These are phyloP conservation scores for Penicillium palitans DNA, from an alignment of 2,329 filamentous ascomycete species.

Conservation along the genomic window DNA sequence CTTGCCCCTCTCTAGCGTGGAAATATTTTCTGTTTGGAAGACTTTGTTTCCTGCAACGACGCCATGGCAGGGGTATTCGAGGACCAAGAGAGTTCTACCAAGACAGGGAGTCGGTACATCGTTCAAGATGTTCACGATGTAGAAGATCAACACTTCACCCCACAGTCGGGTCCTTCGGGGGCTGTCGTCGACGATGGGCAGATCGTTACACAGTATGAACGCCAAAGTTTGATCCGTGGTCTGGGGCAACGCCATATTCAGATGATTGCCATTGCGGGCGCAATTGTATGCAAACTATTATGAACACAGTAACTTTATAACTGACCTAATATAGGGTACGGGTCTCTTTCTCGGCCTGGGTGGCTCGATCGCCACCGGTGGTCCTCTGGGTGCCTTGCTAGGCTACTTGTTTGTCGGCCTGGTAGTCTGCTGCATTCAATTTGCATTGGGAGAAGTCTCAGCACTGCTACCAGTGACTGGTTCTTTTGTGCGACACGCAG, in stretches of 20 bases:
- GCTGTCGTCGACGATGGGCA: constrained; percentile 15
- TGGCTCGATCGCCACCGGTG: constrained; percentile 51
- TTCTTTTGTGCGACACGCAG: constrained; percentile 52
- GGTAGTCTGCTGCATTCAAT: constrained; percentile 53
- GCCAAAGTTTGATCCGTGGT: constrained; percentile 48
- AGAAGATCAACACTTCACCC: constrained; percentile 12
- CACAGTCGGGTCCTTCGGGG: constrained; percentile 6
- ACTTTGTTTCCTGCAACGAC: not conserved
- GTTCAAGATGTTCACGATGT: constrained; percentile 23
- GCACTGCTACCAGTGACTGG: constrained; percentile 55
- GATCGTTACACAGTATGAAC: constrained; percentile 46
- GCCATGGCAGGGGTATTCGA: constrained; percentile 17
- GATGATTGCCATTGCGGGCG: constrained; percentile 49
- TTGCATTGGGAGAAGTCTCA: constrained; percentile 54
- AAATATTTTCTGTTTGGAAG: constrained; percentile 4
- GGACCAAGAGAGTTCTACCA: constrained; percentile 6
- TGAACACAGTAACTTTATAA: not conserved
- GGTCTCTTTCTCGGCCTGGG: constrained; percentile 56
- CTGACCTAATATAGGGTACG: constrained; percentile 37
- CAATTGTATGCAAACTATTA: constrained; percentile 35
- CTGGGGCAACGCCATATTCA: constrained; percentile 48
- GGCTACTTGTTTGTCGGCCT: constrained; percentile 53
- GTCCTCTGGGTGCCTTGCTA: constrained; percentile 53
- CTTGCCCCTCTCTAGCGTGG: constrained; percentile 1
- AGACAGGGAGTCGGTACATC: constrained; percentile 16